These are phyloP conservation scores for Ganoderma lingzhi DNA, from an alignment of 1,284 basidiomycete species.

Conservation along the genomic window DNA sequence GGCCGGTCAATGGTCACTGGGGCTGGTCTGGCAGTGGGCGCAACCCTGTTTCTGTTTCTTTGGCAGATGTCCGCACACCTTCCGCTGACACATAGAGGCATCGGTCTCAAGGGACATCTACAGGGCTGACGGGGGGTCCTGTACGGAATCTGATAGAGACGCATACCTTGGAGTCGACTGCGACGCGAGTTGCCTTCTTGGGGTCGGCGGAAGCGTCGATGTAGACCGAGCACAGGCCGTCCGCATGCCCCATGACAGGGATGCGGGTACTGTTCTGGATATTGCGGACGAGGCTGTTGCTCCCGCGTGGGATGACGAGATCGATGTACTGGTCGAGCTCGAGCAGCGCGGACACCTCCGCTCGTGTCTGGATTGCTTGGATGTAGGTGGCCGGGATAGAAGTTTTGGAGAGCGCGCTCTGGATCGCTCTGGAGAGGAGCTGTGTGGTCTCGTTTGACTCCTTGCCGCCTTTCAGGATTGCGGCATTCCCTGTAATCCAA, in stretches of 20 bases:
- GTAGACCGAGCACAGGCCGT: conserved; percentile 92
- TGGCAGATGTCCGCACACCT: neutral
- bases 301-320: conserved; percentile 96
- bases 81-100: neutral
- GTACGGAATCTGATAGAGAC: conserved; percentile 1
- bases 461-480: conserved; percentile 97
- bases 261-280: conserved; percentile 94
- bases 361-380: conserved; percentile 93
- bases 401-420: conserved; percentile 78
- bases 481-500: conserved; percentile 80
- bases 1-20: too few relatives aligned
- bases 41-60: neutral
- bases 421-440: conserved; percentile 83
- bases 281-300: conserved; percentile 87
- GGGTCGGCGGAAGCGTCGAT: conserved; percentile 85
- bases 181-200: conserved; percentile 83
- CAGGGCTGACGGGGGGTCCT: neutral
- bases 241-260: conserved; percentile 99
- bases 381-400: conserved; percentile 84
- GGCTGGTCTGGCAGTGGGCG: too few relatives aligned
- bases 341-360: conserved; percentile 89
- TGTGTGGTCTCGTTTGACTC: conserved; percentile 85
- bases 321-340: conserved; percentile 93
- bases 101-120: neutral
- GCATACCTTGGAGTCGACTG: conserved; percentile 91